Base-by-base conservation (phyloP, 1,284 basidiomycete species). In the Sporisorium graminicola region DNA sequence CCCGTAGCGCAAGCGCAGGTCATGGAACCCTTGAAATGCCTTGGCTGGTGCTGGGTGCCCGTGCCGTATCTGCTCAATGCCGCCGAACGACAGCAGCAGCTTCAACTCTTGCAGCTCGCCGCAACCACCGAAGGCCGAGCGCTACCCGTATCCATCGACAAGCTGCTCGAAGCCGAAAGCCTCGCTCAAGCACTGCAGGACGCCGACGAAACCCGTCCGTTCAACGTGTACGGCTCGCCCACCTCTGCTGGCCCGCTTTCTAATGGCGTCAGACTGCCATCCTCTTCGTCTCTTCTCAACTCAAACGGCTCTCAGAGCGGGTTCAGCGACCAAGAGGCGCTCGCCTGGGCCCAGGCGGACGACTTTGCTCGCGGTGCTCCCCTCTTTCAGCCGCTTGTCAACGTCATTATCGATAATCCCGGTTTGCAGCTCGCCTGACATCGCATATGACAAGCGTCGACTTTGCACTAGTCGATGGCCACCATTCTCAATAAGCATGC, bases 11-110 rank as follows among this genome's bases (percentile, higher is more conserved):
- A 54, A 31, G 44, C 55, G 18, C 57, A 76, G 65, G 74, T 84
- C 42, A 75, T 77, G 52, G 82, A 85, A 54, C 79, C 82, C 0
- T 77, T 66, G 12, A 84, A 83, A 58, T 84, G 83, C 52, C 70
- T 79, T 22, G 72, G 75, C n/a, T 85, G 83, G 83, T 61, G 66
- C 26, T 85, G 83, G 83, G 61, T 71, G 2, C 79, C 65, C 33
- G 68, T 78, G 56, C 14, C 62, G 3, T 65, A 75, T 26, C 69
- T 84, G 12, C 54, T 61, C 22, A 47, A 59, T 42, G 52, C 61
- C 18, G 66, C 81, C 1, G 53, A 69, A 14, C 46, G 53, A 13
- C 70, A 76, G 24, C 65, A 65, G 20, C 37, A 64, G 27, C 66
- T 84, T 6, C 60, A 69, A 29, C 62, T 57, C 26, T 44, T 77